These are phyloP conservation scores for Alternaria triticimaculans DNA, from an alignment of 2,329 filamentous ascomycete genomes.

Conservation along the genomic window DNA sequence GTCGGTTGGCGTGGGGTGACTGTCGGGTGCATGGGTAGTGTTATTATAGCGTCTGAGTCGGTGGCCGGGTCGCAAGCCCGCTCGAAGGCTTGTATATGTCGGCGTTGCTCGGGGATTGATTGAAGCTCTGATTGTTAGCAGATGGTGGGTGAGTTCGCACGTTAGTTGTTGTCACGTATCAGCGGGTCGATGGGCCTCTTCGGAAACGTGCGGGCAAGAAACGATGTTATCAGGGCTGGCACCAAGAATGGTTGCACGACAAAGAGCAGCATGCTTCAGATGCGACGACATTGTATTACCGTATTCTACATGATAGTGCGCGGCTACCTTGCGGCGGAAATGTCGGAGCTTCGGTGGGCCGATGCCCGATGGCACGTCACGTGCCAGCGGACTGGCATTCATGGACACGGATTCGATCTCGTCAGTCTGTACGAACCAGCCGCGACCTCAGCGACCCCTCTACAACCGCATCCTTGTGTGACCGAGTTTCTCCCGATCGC, in stretches of 20 bases:
- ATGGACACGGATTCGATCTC: not conserved
- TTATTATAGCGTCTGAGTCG: not conserved
- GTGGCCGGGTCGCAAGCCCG: not conserved
- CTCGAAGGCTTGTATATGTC: not conserved
- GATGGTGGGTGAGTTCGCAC: not conserved
- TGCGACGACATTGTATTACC: not conserved
- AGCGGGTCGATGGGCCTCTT: not conserved
- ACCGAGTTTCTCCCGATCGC: too few relatives aligned
- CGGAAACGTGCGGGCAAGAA: not conserved
- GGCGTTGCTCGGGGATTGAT: not conserved
- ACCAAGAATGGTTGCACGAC: not conserved
- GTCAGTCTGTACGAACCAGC: not conserved
- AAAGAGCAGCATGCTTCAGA: not conserved
- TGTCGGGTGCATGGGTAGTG: not conserved
- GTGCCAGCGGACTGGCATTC: not conserved
- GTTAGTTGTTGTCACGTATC: not conserved
- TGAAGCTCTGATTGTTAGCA: not conserved
- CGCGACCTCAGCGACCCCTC: not conserved
- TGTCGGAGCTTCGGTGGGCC: not conserved
- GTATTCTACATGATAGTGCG: not conserved
- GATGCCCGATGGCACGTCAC: not conserved
- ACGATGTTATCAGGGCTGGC: not conserved
- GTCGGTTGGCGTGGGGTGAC: not conserved
- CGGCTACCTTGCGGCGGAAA: not conserved
- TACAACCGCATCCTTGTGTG: not conserved